phyloP scores from a whole-genome alignment of 208 protist genomes.

The Trypanosoma rangeli region DNA sequence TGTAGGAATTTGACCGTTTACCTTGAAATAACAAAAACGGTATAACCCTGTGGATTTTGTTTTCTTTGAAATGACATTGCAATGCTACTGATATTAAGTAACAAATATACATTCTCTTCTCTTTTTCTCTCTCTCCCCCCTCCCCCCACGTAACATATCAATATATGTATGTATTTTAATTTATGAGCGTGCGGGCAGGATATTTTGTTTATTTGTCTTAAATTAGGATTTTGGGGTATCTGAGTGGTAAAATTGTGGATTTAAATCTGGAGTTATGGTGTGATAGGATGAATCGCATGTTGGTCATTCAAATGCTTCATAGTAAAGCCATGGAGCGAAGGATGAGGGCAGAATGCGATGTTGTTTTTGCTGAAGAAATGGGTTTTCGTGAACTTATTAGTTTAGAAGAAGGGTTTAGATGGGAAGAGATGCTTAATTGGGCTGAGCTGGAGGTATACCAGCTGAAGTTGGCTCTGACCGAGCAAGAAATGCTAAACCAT shows the following conservation, averaged over 20 bases:
- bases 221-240: not conserved
- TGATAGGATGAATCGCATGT: conserved; percentile 1
- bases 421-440: conserved; percentile 5
- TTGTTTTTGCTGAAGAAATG: conserved; percentile 16
- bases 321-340: conserved; percentile 2
- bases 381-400: conserved; percentile 23
- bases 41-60: not conserved
- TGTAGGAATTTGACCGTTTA: not conserved
- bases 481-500: conserved; percentile 6
- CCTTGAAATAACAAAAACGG: conserved; percentile 5
- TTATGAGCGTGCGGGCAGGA: conserved; percentile 3
- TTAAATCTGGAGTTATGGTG: not conserved
- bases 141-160: conserved; percentile 10
- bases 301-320: conserved; percentile 12
- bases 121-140: conserved; percentile 13
- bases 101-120: conserved; percentile 22
- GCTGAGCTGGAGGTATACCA: conserved; percentile 7
- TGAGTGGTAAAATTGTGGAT: not conserved
- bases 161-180: not conserved
- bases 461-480: not conserved
- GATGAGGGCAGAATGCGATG: conserved; percentile 9
- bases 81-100: conserved; percentile 1
- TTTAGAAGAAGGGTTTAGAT: conserved; percentile 15
- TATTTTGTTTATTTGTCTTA: conserved; percentile 22
- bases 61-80: conserved; percentile 9